These are phyloP conservation scores for Paramecium caudatum DNA, from an alignment of 73 alveolate genomes.

Conservation along the genomic window DNA sequence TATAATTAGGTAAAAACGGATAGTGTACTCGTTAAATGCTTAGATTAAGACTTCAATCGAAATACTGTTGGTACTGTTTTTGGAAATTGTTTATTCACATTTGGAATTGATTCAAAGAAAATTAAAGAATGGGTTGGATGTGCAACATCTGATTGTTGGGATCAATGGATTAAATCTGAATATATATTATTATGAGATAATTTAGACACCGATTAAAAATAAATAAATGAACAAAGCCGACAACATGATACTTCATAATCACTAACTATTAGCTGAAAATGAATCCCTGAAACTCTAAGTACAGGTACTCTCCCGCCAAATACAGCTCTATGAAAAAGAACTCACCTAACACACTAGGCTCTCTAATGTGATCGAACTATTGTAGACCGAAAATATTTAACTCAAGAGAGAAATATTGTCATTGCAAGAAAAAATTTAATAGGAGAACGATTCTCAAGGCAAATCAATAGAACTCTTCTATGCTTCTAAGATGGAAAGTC, in stretches of 20 bases:
- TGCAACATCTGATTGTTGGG: conserved; percentile 23
- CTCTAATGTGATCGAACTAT: background rate
- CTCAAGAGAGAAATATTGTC: background rate
- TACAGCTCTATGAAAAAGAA: background rate
- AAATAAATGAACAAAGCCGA: conserved; percentile 4
- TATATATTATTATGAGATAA: conserved; percentile 17
- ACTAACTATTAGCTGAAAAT: background rate
- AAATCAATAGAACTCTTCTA: background rate
- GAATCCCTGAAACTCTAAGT: background rate
- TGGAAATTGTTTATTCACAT: conserved; percentile 2
- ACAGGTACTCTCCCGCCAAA: conserved; percentile 4
- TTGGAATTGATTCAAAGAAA: conserved; percentile 4
- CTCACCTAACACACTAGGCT: background rate
- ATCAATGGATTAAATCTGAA: conserved; percentile 50
- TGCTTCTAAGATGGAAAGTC: background rate
- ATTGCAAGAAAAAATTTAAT: background rate
- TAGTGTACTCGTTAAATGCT: conserved; percentile 32
- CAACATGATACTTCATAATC: background rate
- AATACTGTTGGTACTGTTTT: conserved; percentile 22
- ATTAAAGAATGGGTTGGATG: background rate
- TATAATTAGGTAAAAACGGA: conserved; percentile 36
- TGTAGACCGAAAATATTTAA: background rate
- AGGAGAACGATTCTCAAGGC: background rate
- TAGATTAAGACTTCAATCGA: background rate
- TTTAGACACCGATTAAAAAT: background rate